phyloP scores from a whole-genome alignment of 768 basidiomycete species.

The Auricularia cornea region DNA sequence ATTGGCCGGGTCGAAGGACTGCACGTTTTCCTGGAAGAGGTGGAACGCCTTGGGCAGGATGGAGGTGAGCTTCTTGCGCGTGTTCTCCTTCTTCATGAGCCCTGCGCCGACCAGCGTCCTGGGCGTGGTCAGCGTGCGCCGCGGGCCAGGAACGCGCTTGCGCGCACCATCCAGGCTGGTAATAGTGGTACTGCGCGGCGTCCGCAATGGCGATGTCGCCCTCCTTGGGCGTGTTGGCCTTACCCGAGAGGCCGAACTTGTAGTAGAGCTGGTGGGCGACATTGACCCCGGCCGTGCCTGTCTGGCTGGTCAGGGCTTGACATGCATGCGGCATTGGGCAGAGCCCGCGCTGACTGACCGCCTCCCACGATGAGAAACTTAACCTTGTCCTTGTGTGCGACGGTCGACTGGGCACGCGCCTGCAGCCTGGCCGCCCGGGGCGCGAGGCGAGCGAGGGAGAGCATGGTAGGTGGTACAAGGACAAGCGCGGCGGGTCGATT shows the following conservation, averaged over 20 bases:
- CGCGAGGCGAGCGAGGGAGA: not conserved
- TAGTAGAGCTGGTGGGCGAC: slow-evolving; percentile 85
- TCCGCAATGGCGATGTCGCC: slow-evolving; percentile 87
- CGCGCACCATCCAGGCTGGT: slow-evolving; percentile 88
- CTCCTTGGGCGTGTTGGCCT: slow-evolving; percentile 39
- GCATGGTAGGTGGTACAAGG: not conserved
- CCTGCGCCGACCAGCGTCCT: slow-evolving; percentile 95
- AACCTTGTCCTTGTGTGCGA: slow-evolving; percentile 42
- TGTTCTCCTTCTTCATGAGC: slow-evolving; percentile 48
- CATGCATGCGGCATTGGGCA: not conserved
- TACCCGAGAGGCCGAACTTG: slow-evolving; percentile 63
- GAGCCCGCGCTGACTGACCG: slow-evolving; percentile 40
- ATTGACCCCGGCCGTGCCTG: slow-evolving; percentile 74
- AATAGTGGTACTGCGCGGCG: slow-evolving; percentile 72
- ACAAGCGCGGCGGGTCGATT: not conserved
- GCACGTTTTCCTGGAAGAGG: slow-evolving; percentile 62
- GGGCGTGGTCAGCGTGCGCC: not conserved
- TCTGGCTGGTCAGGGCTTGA: slow-evolving; percentile 3
- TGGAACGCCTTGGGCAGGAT: slow-evolving; percentile 70
- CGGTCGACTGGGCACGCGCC: not conserved
- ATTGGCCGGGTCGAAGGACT: slow-evolving; percentile 62
- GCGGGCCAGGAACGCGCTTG: not conserved
- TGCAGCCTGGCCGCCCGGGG: not conserved
- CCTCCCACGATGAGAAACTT: slow-evolving; percentile 84
- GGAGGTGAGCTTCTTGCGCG: slow-evolving; percentile 43